A percentile compares a stretch with the other conserved stretches of the same genome.
Conservation (phyloP, 2,329 filamentous ascomycete species). For the Cephalotrichum gorgonifer region DNA sequence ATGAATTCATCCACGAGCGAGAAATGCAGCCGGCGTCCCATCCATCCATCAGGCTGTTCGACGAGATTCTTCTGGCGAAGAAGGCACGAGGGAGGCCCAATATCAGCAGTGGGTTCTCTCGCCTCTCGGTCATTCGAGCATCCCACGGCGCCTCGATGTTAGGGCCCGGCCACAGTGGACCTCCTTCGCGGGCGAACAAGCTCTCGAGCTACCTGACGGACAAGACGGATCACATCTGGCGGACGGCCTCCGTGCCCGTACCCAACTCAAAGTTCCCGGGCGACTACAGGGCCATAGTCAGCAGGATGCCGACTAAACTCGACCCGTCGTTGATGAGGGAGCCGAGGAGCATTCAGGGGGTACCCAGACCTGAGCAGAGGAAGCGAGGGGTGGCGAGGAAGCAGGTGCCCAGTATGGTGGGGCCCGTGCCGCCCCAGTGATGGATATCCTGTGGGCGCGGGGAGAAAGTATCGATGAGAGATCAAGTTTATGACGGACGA, state of each 20-base stretch:
- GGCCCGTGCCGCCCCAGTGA: conserved; percentile 24
- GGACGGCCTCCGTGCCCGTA: conserved; percentile 51
- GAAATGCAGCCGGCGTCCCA: conserved; percentile 55
- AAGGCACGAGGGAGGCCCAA: conserved; percentile 54
- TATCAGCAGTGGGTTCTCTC: conserved; percentile 50
- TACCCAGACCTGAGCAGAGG: conserved; percentile 54
- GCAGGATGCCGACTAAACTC: conserved; percentile 67
- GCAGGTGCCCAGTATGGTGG: conserved; percentile 41
- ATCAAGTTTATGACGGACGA: too few species aligned
- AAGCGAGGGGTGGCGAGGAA: conserved; percentile 41
- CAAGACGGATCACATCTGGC: conserved; percentile 70
- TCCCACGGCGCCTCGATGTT: conserved; percentile 33
- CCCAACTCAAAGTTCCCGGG: conserved; percentile 52
- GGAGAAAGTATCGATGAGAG: not conserved
- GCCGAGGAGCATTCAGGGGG: conserved; percentile 78
- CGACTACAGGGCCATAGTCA: conserved; percentile 50
- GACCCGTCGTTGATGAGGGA: conserved; percentile 86
- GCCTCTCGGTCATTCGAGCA: conserved; percentile 48
- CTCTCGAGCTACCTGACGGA: conserved; percentile 56
- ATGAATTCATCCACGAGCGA: conserved; percentile 76
- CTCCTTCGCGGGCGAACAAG: conserved; percentile 21
- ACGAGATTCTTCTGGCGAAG: conserved; percentile 77
- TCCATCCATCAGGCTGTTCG: conserved; percentile 64
- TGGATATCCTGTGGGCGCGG: too few species aligned
- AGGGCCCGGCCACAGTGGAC: conserved; percentile 9